These are phyloP conservation scores for Mucor mucedo DNA, from an alignment of 371 early-diverging fungal species.

Conservation along the genomic window DNA sequence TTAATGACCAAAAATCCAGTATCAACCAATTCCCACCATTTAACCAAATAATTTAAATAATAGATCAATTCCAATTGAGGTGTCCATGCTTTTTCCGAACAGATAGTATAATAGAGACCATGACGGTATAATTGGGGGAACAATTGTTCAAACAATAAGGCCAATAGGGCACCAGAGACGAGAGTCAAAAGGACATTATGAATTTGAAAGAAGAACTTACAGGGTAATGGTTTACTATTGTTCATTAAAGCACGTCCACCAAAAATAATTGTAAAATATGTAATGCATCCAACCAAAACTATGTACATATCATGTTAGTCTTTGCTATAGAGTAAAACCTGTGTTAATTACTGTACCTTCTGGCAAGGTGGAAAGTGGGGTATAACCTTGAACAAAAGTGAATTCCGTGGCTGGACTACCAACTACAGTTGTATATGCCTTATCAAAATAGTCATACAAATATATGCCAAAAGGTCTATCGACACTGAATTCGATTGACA, in stretches of 20 bases:
- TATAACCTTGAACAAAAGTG: slow-evolving; percentile 62
- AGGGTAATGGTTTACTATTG: slow-evolving; percentile 60
- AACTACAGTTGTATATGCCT: slow-evolving; percentile 42
- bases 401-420: slow-evolving; percentile 54
- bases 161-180: slow-evolving; percentile 62
- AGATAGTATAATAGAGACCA: slow-evolving; percentile 71
- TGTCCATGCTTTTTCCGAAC: slow-evolving; percentile 59
- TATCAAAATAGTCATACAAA: slow-evolving; percentile 49
- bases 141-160: slow-evolving; percentile 71
- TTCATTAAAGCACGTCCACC: slow-evolving; percentile 68
- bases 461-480: slow-evolving; percentile 59
- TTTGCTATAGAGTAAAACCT: not conserved
- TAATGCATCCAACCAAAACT: slow-evolving; percentile 54
- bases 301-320: slow-evolving; percentile 13
- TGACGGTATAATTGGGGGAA: slow-evolving; percentile 63
- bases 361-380: slow-evolving; percentile 66
- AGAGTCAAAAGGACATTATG: slow-evolving; percentile 77
- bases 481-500: slow-evolving; percentile 28
- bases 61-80: slow-evolving; percentile 63
- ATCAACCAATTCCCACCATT: slow-evolving; percentile 76
- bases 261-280: slow-evolving; percentile 72
- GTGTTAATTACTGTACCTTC: slow-evolving; percentile 14
- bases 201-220: slow-evolving; percentile 65
- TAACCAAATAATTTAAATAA: slow-evolving; percentile 75
- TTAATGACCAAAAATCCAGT: slow-evolving; percentile 74